Evolutionary conservation across 2,329 filamentous ascomycete species (phyloP), one percentile per base, ranked within the genome.

Genomic region (Dothidotthia symphoricarpi): DNA sequence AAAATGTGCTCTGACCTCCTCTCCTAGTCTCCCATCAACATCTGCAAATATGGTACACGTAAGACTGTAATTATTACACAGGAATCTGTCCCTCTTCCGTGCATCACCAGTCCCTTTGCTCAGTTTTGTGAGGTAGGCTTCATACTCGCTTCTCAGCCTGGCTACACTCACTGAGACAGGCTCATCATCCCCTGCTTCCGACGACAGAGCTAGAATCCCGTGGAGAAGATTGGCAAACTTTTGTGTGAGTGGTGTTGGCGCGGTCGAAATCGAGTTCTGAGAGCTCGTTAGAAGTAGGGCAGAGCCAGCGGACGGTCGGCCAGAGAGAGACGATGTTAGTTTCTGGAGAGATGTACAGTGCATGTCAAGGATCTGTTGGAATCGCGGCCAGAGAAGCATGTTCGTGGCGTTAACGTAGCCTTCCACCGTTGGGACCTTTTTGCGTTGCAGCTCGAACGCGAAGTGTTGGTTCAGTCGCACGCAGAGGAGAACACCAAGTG

Each of bases 11-110:
- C 83, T 83, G 64, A 91, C 82, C 58, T 95, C 89, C 16, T 73
- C 70, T 1, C 85, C 80, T 57, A 91, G 64, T 64, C 86, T 87
- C 3, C 88, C 88, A 9, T 77, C 75, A 4, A 81, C 77, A 55
- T 91, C 74, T 17, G 69, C 72, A 41, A 98, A 86, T 46, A 98
- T 96, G 9, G 93, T 96, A 56, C 88, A 75, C n/a, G 98, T 80
- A 48, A 98, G 74, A 36, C 88, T 94, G 67, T 95, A 97, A 66
- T 98, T 98, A 64, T 97, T 98, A 62, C 86, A 93, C 57, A 98
- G 67, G 61, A 97, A 97, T 29, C 93, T 76, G 52, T 91, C 85
- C 51, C 85, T 77, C 70, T 94, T 94, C 61, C 88, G 80, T 47
- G 80, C 76, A 57, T 95, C 91, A 1, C 76, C 82, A 46, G 90